These are phyloP conservation scores for Mycena epipterygia DNA, from an alignment of 768 basidiomycete genomes.

Conservation along the genomic window DNA sequence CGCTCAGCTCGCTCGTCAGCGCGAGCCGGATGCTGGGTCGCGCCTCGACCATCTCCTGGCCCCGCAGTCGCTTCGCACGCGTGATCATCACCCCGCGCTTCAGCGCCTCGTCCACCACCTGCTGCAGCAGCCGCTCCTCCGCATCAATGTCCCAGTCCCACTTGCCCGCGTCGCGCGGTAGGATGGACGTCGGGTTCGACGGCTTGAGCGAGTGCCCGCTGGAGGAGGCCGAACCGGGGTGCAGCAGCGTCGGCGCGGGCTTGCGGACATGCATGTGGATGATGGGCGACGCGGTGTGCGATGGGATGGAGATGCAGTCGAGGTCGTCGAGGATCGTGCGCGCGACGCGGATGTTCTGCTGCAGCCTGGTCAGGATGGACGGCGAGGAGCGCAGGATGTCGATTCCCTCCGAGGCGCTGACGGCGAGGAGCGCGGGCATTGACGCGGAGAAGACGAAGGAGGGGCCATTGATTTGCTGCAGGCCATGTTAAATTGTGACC, in stretches of 20 bases:
- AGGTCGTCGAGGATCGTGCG: constrained; percentile 87
- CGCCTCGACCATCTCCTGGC: constrained; percentile 87
- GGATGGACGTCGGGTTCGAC: constrained; percentile 63
- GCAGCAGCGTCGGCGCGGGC: constrained; percentile 40
- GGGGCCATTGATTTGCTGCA: constrained; percentile 93
- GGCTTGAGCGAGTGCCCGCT: constrained; percentile 50
- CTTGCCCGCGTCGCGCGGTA: constrained; percentile 59
- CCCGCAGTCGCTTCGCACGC: constrained; percentile 82
- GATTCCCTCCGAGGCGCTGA: constrained; percentile 89
- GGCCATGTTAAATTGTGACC: background rate
- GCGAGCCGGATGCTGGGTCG: constrained; percentile 90
- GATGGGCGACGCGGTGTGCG: constrained; percentile 87
- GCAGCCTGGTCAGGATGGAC: constrained; percentile 79
- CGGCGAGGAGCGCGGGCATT: constrained; percentile 90
- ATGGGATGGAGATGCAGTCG: constrained; percentile 86
- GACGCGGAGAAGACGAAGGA: constrained; percentile 97
- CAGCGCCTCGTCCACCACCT: constrained; percentile 90
- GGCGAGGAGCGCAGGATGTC: constrained; percentile 82
- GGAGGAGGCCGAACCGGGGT: constrained; percentile 42
- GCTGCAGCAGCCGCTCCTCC: constrained; percentile 90
- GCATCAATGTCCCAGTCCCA: constrained; percentile 71
- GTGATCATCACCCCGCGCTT: constrained; percentile 89
- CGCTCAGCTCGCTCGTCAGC: constrained; percentile 81
- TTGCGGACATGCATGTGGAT: constrained; percentile 84
- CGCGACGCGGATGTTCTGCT: constrained; percentile 84